Percentiles rank a stretch among this genome's conserved stretches.
Conservation (phyloP, 2,329 filamentous ascomycete genomes). For the Diaporthe ilicicola region DNA sequence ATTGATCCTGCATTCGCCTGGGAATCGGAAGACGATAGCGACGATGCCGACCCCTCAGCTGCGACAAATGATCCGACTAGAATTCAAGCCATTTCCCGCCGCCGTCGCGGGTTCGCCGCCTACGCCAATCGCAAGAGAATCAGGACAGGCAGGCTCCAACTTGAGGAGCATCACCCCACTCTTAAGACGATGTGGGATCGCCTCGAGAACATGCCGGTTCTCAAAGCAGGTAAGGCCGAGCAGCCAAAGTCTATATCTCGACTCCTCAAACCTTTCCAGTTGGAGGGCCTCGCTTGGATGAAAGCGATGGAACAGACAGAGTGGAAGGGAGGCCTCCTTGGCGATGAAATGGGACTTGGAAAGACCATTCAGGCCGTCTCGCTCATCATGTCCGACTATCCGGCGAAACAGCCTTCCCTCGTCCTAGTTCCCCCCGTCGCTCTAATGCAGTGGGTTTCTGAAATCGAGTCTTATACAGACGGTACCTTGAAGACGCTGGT, state of each 20-base stretch:
- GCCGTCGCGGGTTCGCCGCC: slow-evolving; percentile 46
- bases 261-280: slow-evolving; percentile 89
- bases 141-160: slow-evolving; percentile 66
- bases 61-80: slow-evolving; percentile 28
- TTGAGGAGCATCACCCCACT: slow-evolving; percentile 80
- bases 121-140: slow-evolving; percentile 40
- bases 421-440: slow-evolving; percentile 94
- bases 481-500: slow-evolving; percentile 90
- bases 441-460: slow-evolving; percentile 91
- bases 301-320: slow-evolving; percentile 83
- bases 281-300: slow-evolving; percentile 96
- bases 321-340: slow-evolving; percentile 89
- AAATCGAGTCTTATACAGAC: slow-evolving; percentile 84
- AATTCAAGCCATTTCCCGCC: slow-evolving; percentile 28
- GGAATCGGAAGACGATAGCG: slow-evolving; percentile 42
- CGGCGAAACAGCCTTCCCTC: slow-evolving; percentile 81
- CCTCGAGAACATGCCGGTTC: slow-evolving; percentile 71
- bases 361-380: slow-evolving; percentile 99
- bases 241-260: slow-evolving; percentile 84
- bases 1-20: slow-evolving; percentile 9
- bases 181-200: slow-evolving; percentile 87
- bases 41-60: slow-evolving; percentile 41
- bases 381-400: slow-evolving; percentile 97
- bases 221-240: slow-evolving; percentile 68
- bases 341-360: slow-evolving; percentile 98